Percentiles rank a stretch among this genome's conserved stretches.
These are phyloP conservation scores for Saitozyma sp. DNA, from an alignment of 768 basidiomycete species.

Conservation along the genomic window DNA sequence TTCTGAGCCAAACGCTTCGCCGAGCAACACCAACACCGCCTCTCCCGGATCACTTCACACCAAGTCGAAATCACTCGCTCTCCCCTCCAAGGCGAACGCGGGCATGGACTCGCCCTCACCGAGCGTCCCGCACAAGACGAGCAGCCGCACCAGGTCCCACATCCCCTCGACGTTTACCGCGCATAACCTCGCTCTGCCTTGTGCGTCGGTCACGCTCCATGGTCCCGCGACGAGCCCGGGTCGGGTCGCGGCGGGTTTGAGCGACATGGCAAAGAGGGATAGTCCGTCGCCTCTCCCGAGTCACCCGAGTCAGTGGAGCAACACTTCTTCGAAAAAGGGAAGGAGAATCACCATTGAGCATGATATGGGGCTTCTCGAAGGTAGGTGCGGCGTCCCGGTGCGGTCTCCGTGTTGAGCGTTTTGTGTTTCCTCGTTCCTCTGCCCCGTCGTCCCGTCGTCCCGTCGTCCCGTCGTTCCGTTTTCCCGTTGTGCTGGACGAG, in stretches of 20 bases:
- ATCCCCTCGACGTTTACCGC: conserved; percentile 41
- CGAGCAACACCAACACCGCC: not conserved
- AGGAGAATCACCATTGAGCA: conserved; percentile 49
- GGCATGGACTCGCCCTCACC: not conserved
- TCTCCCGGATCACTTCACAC: conserved; percentile 19
- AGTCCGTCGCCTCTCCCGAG: conserved; percentile 33
- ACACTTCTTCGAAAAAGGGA: conserved; percentile 29
- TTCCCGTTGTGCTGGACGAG: not conserved
- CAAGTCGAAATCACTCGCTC: conserved; percentile 29
- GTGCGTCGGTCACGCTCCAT: not conserved
- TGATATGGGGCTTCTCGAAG: conserved; percentile 41
- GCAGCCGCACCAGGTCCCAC: conserved; percentile 1
- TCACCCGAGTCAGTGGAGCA: conserved; percentile 39
- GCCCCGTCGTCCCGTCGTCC: too few species aligned
- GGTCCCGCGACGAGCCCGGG: too few species aligned
- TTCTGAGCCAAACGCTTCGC: conserved; percentile 8
- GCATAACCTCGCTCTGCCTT: conserved; percentile 38
- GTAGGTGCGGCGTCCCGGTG: conserved; percentile 18
- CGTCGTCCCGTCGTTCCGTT: too few species aligned
- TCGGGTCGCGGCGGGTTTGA: not conserved
- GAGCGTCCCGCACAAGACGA: not conserved
- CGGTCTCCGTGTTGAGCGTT: not conserved
- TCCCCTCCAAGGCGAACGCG: conserved; percentile 7
- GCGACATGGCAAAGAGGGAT: not conserved
- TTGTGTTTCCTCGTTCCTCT: too few species aligned